Evolutionary conservation across 257 asterid species (phyloP).

Genomic region (Nicotiana tabacum): DNA sequence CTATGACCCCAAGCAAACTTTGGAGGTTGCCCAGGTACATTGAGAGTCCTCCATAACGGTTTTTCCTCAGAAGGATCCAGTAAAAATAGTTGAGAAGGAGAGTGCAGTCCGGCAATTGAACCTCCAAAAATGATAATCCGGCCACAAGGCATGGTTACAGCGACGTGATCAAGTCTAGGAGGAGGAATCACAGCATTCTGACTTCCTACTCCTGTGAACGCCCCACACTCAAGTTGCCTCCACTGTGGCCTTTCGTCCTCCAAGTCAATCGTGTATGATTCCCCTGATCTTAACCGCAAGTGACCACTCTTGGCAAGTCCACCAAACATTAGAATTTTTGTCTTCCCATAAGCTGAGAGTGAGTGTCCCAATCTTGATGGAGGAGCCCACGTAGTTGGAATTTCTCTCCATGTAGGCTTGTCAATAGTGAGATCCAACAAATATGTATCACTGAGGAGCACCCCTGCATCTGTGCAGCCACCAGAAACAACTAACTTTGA

Average conservation of each 20-base stretch:
- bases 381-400: conserved; percentile 65
- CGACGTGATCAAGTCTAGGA: conserved; percentile 80
- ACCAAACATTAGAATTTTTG: conserved; percentile 77
- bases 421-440: conserved; percentile 60
- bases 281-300: conserved; percentile 78
- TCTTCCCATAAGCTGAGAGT: conserved; percentile 68
- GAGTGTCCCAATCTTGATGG: conserved; percentile 84
- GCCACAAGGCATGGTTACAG: conserved; percentile 88
- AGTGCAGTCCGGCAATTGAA: conserved; percentile 74
- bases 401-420: conserved; percentile 76
- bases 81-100: conserved; percentile 78
- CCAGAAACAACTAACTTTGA: conserved; percentile 81
- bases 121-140: conserved; percentile 80
- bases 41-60: conserved; percentile 70
- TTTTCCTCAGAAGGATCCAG: conserved; percentile 78
- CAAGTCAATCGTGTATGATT: conserved; percentile 70
- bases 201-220: conserved; percentile 54
- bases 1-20: conserved; percentile 92
- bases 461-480: conserved; percentile 88
- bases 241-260: conserved; percentile 69
- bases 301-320: conserved; percentile 90
- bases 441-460: conserved; percentile 68
- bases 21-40: conserved; percentile 80
- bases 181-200: conserved; percentile 74
- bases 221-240: conserved; percentile 73